Evolutionary conservation across 352 stramenopile species (phyloP).

Genomic region (Phytophthora litchii): DNA sequence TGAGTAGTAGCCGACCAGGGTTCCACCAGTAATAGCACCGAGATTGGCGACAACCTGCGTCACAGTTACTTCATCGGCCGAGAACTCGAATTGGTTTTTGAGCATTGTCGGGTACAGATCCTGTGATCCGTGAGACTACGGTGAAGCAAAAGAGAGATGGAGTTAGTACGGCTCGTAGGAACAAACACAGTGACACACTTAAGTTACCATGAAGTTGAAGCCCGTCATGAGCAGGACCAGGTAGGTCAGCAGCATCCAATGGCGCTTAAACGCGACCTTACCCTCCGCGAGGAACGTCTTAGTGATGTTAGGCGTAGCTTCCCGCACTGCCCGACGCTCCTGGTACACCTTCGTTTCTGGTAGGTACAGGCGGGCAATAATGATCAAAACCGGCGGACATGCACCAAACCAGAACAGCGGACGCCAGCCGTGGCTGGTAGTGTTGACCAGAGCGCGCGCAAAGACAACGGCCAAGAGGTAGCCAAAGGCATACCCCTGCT

Average conservation of each 20-base stretch:
- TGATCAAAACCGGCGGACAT: constrained; percentile 49
- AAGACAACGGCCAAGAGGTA: constrained; percentile 48
- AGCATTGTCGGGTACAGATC: constrained; percentile 60
- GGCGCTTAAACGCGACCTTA: constrained; percentile 45
- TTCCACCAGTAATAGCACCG: constrained; percentile 47
- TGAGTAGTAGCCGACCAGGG: constrained; percentile 55
- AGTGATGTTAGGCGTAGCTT: constrained; percentile 28
- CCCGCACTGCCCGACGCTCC: constrained; percentile 33
- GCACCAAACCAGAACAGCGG: constrained; percentile 55
- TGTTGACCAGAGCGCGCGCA: constrained; percentile 38
- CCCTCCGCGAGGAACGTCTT: constrained; percentile 46
- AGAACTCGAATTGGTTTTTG: constrained; percentile 50
- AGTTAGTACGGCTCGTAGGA: constrained; percentile 1
- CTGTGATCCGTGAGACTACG: constrained; percentile 46
- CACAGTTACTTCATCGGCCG: constrained; percentile 45
- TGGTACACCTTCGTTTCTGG: constrained; percentile 45
- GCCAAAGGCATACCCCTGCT: constrained; percentile 52
- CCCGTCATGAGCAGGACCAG: constrained; percentile 49
- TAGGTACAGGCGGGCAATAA: constrained; percentile 44
- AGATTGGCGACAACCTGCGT: constrained; percentile 53
- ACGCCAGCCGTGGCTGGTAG: constrained; percentile 49
- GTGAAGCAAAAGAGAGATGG: constrained; percentile 4
- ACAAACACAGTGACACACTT: background rate
- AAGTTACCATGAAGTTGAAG: constrained; percentile 52
- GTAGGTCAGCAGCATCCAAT: constrained; percentile 53